phyloP scores from a whole-genome alignment of 305 asterid genomes.

The Ilex paraguariensis region DNA sequence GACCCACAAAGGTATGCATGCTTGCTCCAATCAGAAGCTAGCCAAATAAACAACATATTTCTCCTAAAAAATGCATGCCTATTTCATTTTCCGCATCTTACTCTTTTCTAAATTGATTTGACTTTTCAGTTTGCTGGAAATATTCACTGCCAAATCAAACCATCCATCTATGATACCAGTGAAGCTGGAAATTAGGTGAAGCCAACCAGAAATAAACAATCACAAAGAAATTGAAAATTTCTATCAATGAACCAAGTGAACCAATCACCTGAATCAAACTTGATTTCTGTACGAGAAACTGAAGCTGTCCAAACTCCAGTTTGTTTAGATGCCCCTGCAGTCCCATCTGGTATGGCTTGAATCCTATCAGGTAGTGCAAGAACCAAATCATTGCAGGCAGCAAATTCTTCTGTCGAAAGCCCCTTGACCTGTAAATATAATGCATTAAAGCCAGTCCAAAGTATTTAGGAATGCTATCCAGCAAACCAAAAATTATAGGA shows the following conservation, averaged over 20 bases:
- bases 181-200: slow-evolving; percentile 11
- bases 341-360: too few species aligned
- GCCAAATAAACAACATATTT: slow-evolving; percentile 4
- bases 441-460: not conserved
- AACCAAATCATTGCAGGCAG: too few species aligned
- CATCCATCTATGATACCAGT: slow-evolving; percentile 61
- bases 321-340: too few species aligned
- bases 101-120: slow-evolving; percentile 81
- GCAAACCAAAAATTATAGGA: not conserved
- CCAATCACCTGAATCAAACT: too few species aligned
- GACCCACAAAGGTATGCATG: slow-evolving; percentile 7
- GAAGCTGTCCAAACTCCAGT: too few species aligned
- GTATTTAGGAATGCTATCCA: not conserved
- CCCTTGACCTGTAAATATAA: slow-evolving; percentile 59
- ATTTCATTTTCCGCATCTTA: slow-evolving; percentile 85
- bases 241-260: slow-evolving; percentile 8
- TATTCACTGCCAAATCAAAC: slow-evolving; percentile 60
- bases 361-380: too few species aligned
- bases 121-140: slow-evolving; percentile 90
- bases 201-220: not conserved
- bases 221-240: slow-evolving; percentile 5
- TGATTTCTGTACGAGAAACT: too few species aligned
- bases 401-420: slow-evolving; percentile 13
- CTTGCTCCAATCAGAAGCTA: not conserved
- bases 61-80: slow-evolving; percentile 47